Evolutionary conservation across 805 yeast genomes (phyloP).

Genomic region (Teunomyces funiuensis): DNA sequence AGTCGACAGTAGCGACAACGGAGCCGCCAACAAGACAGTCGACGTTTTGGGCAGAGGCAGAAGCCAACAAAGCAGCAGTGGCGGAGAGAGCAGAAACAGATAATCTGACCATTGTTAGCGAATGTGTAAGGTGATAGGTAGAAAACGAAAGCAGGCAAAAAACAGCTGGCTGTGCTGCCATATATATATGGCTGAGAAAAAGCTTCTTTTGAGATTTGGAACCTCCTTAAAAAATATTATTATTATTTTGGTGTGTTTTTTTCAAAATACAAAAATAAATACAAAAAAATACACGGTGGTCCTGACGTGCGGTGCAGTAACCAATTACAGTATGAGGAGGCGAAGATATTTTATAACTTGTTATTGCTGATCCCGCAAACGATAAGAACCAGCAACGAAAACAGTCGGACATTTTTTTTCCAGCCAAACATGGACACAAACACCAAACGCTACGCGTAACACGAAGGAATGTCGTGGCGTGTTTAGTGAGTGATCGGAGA

Average conservation of each 20-base stretch:
- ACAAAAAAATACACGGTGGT: neutral
- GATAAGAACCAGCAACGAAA: neutral
- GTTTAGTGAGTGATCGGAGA: neutral
- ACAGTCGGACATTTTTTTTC: too few species aligned
- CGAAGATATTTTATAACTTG: too few species aligned
- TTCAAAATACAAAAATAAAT: too few species aligned
- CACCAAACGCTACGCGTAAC: neutral
- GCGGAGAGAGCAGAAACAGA: slow-evolving; percentile 18
- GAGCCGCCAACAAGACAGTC: slow-evolving; percentile 38
- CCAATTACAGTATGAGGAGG: neutral
- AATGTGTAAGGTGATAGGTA: neutral
- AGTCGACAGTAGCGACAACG: slow-evolving; percentile 35
- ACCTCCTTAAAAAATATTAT: too few species aligned
- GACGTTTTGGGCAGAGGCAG: slow-evolving; percentile 32
- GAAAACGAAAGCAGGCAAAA: neutral
- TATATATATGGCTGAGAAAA: slow-evolving; percentile 2
- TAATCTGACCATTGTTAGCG: slow-evolving; percentile 16
- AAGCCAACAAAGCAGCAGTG: slow-evolving; percentile 20
- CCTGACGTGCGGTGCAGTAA: neutral
- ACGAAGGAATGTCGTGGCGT: neutral
- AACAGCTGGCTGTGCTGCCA: neutral
- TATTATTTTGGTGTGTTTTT: neutral
- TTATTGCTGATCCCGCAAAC: too few species aligned
- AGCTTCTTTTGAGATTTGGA: too few species aligned
- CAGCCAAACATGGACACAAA: neutral